phyloP scores from a whole-genome alignment of 2,329 filamentous ascomycete genomes.

The Chrysoporthe austroafricana region DNA sequence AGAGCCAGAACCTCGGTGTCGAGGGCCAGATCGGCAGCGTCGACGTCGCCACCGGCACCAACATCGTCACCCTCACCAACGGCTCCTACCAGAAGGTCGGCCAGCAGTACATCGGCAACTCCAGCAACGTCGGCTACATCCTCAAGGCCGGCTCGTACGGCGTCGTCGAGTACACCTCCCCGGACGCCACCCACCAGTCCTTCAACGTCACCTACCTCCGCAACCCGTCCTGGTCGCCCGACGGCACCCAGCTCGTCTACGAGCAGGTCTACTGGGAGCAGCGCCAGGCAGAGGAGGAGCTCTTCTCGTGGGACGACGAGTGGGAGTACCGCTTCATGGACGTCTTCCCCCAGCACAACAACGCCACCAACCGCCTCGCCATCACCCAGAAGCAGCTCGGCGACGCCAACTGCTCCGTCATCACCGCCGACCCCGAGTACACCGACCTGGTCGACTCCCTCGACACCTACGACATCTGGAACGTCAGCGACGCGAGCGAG shows the following conservation, averaged over 20 bases:
- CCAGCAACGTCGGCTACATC: conserved; percentile 34
- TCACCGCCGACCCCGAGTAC: conserved; percentile 38
- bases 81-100: conserved; percentile 36
- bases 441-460: conserved; percentile 24
- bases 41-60: conserved; percentile 43
- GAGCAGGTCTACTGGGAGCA: conserved; percentile 35
- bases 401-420: conserved; percentile 40
- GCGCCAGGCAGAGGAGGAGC: conserved; percentile 40
- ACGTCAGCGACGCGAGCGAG: conserved; percentile 31
- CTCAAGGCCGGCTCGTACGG: conserved; percentile 35
- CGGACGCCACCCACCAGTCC: conserved; percentile 26
- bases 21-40: conserved; percentile 40
- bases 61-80: conserved; percentile 36
- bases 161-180: conserved; percentile 36
- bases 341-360: conserved; percentile 43
- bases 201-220: conserved; percentile 27
- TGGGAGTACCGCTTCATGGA: conserved; percentile 49
- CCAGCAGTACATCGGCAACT: conserved; percentile 31
- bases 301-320: conserved; percentile 44
- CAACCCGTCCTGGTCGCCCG: conserved; percentile 39
- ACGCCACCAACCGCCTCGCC: conserved; percentile 34
- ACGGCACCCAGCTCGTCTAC: conserved; percentile 34
- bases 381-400: conserved; percentile 46
- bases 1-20: conserved; percentile 29
- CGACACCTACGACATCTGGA: conserved; percentile 1